Evolutionary conservation across 345 rosid species (phyloP).

Genomic region (thale cress (Arabidopsis thaliana)): TAIR10.1 NC_003074.8:2987001-2987500

Average conservation of each 20-base stretch:
- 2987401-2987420: slow-evolving; percentile 17
- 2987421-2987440: neutral
- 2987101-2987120: neutral
- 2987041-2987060: neutral
- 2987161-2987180: neutral
- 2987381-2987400: neutral
- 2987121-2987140: slow-evolving; percentile 18
- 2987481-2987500: neutral
- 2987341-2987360: neutral
- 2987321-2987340: too few species aligned
- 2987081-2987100: neutral
- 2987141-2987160: neutral
- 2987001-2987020: slow-evolving; percentile 57
- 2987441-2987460: neutral
- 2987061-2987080: slow-evolving; percentile 18
- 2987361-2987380: neutral
- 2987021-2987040: slow-evolving; percentile 13
- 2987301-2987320: neutral
- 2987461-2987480: neutral
- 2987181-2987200: neutral
- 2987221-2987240: neutral
- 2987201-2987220: neutral
- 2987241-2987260: slow-evolving; percentile 17
- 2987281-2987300: neutral
- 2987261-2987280: slow-evolving; percentile 13